phyloP scores from a whole-genome alignment of 2,329 filamentous ascomycete species.

The Exophiala mesophila region DNA sequence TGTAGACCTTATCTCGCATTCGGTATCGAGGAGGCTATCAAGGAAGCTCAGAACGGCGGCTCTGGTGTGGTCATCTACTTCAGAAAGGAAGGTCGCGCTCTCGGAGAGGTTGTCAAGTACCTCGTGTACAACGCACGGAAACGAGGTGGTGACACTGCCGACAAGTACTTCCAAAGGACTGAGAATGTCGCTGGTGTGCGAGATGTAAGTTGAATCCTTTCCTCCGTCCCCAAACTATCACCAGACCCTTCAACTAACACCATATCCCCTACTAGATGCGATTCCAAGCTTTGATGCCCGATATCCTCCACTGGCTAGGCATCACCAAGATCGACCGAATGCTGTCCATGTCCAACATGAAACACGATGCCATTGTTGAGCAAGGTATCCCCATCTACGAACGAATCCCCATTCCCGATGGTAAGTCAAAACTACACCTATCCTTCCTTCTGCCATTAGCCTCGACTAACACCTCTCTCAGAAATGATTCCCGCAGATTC shows the following conservation, averaged over 20 bases:
- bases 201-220: no score
- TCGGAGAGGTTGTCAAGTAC: conserved; percentile 91
- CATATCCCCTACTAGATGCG: conserved; percentile 93
- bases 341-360: conserved; percentile 91
- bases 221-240: no score
- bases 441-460: no score
- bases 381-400: conserved; percentile 70
- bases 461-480: no score
- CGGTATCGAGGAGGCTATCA: conserved; percentile 94
- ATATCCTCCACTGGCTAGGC: conserved; percentile 95
- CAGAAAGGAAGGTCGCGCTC: conserved; percentile 89
- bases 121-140: conserved; percentile 58
- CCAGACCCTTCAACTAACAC: no score
- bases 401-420: conserved; percentile 84
- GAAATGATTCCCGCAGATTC: conserved; percentile 92
- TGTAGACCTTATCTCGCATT: conserved; percentile 90
- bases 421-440: no score
- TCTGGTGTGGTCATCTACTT: conserved; percentile 98
- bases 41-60: conserved; percentile 89
- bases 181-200: conserved; percentile 97
- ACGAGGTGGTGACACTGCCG: conserved; percentile 52
- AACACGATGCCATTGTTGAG: conserved; percentile 48
- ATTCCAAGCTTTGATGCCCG: conserved; percentile 96
- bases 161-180: conserved; percentile 94
- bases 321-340: conserved; percentile 98